Base-by-base conservation (phyloP, 441 rosid species). In the Sinapis alba region DNA sequence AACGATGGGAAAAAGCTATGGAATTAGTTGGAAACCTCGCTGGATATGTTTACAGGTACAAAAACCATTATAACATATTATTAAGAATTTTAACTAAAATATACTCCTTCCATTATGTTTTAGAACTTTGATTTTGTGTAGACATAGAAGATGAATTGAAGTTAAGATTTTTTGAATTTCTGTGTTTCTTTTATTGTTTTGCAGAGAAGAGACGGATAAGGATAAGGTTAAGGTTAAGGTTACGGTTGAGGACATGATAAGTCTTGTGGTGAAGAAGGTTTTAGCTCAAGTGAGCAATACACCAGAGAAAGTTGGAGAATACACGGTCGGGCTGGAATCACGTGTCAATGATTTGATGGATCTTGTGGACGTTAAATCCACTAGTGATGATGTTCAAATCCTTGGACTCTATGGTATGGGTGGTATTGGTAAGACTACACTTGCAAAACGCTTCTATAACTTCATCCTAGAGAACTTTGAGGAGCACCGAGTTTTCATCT, bases 351-450 rank as follows among this genome's bases (percentile, higher is more conserved):
- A 73, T 13, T 62, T 92, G 34, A 69, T 73, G 63, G 21, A 60
- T 1, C 63, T 82, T 38, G 6, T 86, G 15, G 69, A 84, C 71
- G 20, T 75, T 3, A 68, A 79, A 56, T 54, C 79, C 16, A 72
- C 15, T 43, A 0, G 38, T 7, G 53, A 28, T 15, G 75, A 65
- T 11, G 78, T 84, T 64, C 69, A 59, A n/a, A 45, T 87, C 56
- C 7, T 84, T 5, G 88, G 88, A 2, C 69, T 86, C 28, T n/a
- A 79, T 54, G 89, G 92, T 32, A 80, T 85, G 80, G 89, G 89
- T 5, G 93, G 89, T 45, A 58, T 83, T 72, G 88, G 90, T 8
- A 85, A 85, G 81, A 30, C 96, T 0, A 85, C 93, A 2, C 83
- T 90, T 74, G 83, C 91, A 13, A 85, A 82, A 75, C 80, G 80